Percentiles rank a stretch among this genome's conserved stretches.
Evolutionary conservation across 257 asterid species (phyloP).

Genomic region (Rubia yunnanensis): DNA sequence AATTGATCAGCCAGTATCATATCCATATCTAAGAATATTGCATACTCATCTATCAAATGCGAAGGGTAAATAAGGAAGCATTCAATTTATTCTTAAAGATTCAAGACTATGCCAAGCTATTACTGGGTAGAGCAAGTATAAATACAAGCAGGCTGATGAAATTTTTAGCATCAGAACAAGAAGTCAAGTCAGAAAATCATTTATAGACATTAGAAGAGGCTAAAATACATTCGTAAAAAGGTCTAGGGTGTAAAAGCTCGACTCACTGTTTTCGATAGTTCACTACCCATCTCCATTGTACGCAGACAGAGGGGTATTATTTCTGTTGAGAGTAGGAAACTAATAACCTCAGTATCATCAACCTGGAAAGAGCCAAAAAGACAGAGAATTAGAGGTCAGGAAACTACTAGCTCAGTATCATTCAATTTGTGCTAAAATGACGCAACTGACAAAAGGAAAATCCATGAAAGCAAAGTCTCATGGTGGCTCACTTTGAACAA

Average conservation of each 20-base stretch:
- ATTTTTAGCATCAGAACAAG: not conserved
- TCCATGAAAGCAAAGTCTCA: not conserved
- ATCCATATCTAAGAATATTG: not conserved
- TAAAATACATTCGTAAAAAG: not conserved
- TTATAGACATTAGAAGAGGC: not conserved
- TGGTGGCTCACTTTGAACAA: not conserved
- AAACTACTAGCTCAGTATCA: too few relatives aligned
- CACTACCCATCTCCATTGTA: slow-evolving; percentile 98
- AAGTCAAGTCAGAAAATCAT: not conserved
- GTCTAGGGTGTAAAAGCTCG: not conserved
- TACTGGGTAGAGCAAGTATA: not conserved
- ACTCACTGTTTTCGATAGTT: slow-evolving; percentile 83
- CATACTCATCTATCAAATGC: not conserved
- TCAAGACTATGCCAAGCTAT: not conserved
- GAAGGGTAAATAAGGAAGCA: not conserved
- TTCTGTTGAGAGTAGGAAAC: slow-evolving; percentile 89
- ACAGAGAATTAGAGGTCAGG: not conserved
- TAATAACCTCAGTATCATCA: slow-evolving; percentile 88
- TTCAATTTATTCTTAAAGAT: too few relatives aligned
- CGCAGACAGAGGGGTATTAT: slow-evolving; percentile 91
- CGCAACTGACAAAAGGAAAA: not conserved
- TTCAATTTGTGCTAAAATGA: not conserved
- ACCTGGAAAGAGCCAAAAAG: slow-evolving; percentile 35
- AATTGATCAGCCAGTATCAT: not conserved
- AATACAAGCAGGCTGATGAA: not conserved